These are phyloP conservation scores for Epichloe sylvatica DNA, from an alignment of 2,329 filamentous ascomycete genomes.

Conservation along the genomic window DNA sequence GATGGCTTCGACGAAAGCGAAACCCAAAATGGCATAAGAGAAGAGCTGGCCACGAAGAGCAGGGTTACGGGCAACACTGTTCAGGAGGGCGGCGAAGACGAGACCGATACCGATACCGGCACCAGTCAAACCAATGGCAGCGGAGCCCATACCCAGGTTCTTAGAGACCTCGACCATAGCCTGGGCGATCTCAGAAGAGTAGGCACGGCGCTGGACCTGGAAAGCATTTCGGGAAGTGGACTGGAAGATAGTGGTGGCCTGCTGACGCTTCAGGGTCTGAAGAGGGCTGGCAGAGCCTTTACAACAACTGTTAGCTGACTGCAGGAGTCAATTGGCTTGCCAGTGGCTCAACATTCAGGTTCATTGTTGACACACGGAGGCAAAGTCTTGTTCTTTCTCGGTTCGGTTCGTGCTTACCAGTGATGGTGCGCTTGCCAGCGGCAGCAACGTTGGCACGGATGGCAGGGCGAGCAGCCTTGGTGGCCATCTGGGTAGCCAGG, in stretches of 20 bases:
- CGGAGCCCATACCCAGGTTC: slow-evolving; percentile 79
- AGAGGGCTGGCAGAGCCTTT: slow-evolving; percentile 47
- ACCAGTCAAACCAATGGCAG: slow-evolving; percentile 84
- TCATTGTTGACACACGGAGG: slow-evolving; percentile 4
- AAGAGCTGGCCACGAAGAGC: slow-evolving; percentile 90
- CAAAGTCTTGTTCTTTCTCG: slow-evolving; percentile 15
- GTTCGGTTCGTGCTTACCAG: slow-evolving; percentile 40
- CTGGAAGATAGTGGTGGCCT: slow-evolving; percentile 52
- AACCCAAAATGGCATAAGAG: slow-evolving; percentile 90
- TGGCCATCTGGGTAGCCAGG: slow-evolving; percentile 62
- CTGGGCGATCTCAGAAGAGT: slow-evolving; percentile 79
- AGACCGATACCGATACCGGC: slow-evolving; percentile 92
- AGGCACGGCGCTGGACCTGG: slow-evolving; percentile 55
- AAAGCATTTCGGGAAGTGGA: slow-evolving; percentile 52
- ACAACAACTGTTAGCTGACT: slow-evolving; percentile 19
- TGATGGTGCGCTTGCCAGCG: slow-evolving; percentile 63
- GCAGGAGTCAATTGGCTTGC: slow-evolving; percentile 20
- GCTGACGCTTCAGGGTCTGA: slow-evolving; percentile 64
- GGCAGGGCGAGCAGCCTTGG: slow-evolving; percentile 67
- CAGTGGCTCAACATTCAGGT: slow-evolving; percentile 12
- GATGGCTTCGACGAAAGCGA: slow-evolving; percentile 88
- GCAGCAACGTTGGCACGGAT: slow-evolving; percentile 48
- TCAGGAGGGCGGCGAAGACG: slow-evolving; percentile 81
- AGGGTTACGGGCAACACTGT: slow-evolving; percentile 86
- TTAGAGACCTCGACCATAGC: slow-evolving; percentile 83